Evolutionary conservation across 805 yeast genomes (phyloP).

Genomic region (Pichia occidentalis): DNA sequence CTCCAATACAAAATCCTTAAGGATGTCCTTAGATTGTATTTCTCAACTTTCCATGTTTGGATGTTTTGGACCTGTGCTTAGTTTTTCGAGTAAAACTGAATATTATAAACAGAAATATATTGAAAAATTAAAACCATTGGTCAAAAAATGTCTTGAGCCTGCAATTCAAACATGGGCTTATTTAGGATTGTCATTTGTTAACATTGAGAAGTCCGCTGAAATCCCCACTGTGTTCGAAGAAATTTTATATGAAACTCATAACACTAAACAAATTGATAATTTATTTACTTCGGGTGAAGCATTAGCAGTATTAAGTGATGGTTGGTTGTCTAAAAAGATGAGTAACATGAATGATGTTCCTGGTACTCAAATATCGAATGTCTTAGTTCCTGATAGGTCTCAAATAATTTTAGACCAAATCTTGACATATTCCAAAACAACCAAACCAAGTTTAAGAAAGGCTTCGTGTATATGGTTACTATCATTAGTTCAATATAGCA

Average conservation of each 20-base stretch:
- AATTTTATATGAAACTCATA: slow-evolving; percentile 49
- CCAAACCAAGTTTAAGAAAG: slow-evolving; percentile 69
- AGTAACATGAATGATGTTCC: slow-evolving; percentile 49
- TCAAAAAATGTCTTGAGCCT: slow-evolving; percentile 46
- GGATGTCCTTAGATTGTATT: slow-evolving; percentile 33
- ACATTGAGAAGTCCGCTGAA: slow-evolving; percentile 4
- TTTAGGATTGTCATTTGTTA: slow-evolving; percentile 36
- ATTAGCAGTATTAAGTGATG: slow-evolving; percentile 59
- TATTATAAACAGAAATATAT: slow-evolving; percentile 23
- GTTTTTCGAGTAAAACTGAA: slow-evolving; percentile 18
- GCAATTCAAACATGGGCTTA: slow-evolving; percentile 52
- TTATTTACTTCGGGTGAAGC: slow-evolving; percentile 83
- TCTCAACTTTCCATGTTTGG: slow-evolving; percentile 43
- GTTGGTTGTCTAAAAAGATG: slow-evolving; percentile 64
- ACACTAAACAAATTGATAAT: slow-evolving; percentile 66
- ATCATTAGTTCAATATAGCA: slow-evolving; percentile 70
- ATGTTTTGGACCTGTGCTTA: slow-evolving; percentile 33
- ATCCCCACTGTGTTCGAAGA: slow-evolving; percentile 32
- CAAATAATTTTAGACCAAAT: slow-evolving; percentile 40
- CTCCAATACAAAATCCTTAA: slow-evolving; percentile 17
- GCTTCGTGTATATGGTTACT: slow-evolving; percentile 84
- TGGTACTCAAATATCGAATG: slow-evolving; percentile 41
- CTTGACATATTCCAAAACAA: slow-evolving; percentile 46
- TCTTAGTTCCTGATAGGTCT: slow-evolving; percentile 15
- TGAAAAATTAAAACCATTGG: slow-evolving; percentile 31